Conservation (phyloP, 495 filamentous ascomycete species). For the Penicillium coffeae region DNA sequence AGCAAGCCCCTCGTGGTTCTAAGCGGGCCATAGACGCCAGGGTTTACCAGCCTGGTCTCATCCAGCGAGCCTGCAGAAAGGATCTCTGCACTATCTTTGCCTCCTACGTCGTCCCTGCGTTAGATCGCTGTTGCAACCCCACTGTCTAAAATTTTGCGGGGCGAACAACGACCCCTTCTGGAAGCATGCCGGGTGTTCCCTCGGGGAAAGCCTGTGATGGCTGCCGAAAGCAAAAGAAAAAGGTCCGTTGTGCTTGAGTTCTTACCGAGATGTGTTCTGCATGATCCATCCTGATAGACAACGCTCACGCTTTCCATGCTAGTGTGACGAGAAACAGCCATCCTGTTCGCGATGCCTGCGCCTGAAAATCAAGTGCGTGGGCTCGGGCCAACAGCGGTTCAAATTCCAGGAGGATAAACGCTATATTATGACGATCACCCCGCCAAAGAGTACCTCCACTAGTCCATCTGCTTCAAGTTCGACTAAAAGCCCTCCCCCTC, state of each 20-base stretch:
- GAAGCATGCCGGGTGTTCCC: conserved; percentile 48
- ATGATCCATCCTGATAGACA: not conserved
- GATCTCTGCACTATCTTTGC: not conserved
- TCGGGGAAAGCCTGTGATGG: conserved; percentile 45
- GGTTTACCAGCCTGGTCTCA: not conserved
- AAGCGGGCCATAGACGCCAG: too few species aligned
- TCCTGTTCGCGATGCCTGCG: conserved; percentile 47
- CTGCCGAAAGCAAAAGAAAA: conserved; percentile 53
- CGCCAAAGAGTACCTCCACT: not conserved
- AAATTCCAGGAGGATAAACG: conserved; percentile 42
- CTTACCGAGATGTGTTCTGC: not conserved
- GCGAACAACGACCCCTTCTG: not conserved
- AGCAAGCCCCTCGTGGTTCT: too few species aligned
- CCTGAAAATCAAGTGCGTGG: conserved; percentile 40
- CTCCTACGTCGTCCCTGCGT: not conserved
- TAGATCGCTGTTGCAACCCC: not conserved
- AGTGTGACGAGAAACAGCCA: conserved; percentile 44
- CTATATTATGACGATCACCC: conserved; percentile 2
- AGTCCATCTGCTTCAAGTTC: not conserved
- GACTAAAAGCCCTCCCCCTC: too few species aligned
- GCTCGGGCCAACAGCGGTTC: conserved; percentile 43
- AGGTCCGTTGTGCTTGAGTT: too few species aligned
- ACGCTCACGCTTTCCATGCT: not conserved
- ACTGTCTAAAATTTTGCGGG: not conserved
- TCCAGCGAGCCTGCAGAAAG: not conserved